Evolutionary conservation across 2,329 filamentous ascomycete genomes (phyloP), one percentile per base, ranked within the genome.

Genomic region (Cercospora nicotianae): DNA sequence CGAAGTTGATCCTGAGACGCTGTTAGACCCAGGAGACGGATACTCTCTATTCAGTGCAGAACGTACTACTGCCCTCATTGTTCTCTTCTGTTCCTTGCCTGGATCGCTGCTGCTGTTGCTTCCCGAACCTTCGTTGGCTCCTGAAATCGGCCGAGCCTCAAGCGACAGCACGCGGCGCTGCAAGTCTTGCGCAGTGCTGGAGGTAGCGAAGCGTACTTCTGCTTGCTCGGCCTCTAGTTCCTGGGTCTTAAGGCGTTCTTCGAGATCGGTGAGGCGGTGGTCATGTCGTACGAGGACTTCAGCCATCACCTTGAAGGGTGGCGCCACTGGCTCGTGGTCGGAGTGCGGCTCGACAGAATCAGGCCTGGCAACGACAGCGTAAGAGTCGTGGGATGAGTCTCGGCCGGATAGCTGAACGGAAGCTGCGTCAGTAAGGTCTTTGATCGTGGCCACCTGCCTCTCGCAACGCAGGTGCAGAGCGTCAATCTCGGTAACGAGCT

Each of bases 391-490:
- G 20, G 48, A 42, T 1, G 62, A 57, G 13, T 58, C 45, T 55
- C 23, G 45, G 9, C 23, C 45, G 3, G 16, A 10, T 18, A 13
- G 28, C 7, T 31, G 16, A 13, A 1, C 1, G 18, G n/a, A 12
- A 33, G 13, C 2, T 20, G 53, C 30, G 5, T 30, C 62, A 33
- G 48, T 42, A 4, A 57, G 51, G 18, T 18, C 8, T 8, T 42
- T 36, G 16, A 45, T 28, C 4, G 20, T 55, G 0, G 20, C 7
- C 16, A 59, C 30, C 13, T 39, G 62, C 33, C 58, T 64, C n/a
- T 59, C 62, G 53, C 51, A 59, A 45, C 62, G 51, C n/a, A 64
- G 62, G 18, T 64, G 61, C 9, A 64, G 26, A 3, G 31, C 23
- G 5, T 64, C 62, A 31, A 26, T 64, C 23, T 58, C 51, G 13